These are phyloP conservation scores for Talaromyces sp. DNA, from an alignment of 2,329 filamentous ascomycete species.

Conservation along the genomic window DNA sequence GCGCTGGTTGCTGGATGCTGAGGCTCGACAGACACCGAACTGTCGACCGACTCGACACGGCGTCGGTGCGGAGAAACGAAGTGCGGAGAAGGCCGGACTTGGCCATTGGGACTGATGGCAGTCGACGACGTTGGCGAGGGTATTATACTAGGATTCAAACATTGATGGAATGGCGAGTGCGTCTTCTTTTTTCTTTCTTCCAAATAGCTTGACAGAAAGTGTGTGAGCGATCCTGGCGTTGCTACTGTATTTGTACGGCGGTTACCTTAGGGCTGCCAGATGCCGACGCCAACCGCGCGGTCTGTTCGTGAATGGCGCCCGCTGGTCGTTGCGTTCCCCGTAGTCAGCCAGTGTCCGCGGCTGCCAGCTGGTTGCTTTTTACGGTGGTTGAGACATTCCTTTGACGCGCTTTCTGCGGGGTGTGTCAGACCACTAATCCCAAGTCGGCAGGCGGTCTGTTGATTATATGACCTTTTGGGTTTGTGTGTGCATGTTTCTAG, in stretches of 20 bases:
- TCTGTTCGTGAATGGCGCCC: no score
- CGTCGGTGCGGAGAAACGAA: constrained; percentile 32
- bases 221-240: neutral
- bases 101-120: constrained; percentile 25
- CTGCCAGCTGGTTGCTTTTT: neutral
- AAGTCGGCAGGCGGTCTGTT: no score
- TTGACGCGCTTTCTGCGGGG: neutral
- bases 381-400: neutral
- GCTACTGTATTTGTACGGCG: neutral
- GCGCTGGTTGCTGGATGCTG: constrained; percentile 16
- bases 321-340: neutral
- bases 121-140: constrained; percentile 14
- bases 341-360: neutral
- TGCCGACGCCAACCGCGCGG: neutral
- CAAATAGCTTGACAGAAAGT: neutral
- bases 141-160: neutral
- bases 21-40: constrained; percentile 13
- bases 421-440: no score
- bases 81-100: constrained; percentile 14
- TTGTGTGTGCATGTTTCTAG: no score
- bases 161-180: neutral
- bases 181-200: neutral
- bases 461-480: no score
- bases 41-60: constrained; percentile 17
- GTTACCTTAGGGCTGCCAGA: neutral